Conservation (phyloP, 441 rosid genomes). For the Mallotus japonicus region DNA sequence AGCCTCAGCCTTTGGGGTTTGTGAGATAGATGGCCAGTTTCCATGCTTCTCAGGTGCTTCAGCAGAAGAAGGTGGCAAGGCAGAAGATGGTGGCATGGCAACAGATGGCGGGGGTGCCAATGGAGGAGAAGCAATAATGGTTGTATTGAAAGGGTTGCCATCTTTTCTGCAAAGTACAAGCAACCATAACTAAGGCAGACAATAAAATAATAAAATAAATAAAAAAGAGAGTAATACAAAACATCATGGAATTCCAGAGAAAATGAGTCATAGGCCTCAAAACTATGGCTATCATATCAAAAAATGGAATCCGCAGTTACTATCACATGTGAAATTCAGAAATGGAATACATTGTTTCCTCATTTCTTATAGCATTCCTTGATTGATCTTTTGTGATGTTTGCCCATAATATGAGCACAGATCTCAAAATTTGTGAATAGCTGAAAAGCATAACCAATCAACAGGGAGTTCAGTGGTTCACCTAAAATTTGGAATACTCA, state of each 20-base stretch:
- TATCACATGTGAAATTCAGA: not conserved
- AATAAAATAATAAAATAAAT: not conserved
- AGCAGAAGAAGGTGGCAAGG: constrained; percentile 46
- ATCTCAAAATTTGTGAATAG: not conserved
- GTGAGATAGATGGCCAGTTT: constrained; percentile 37
- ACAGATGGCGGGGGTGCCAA: constrained; percentile 38
- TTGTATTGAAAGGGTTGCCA: constrained; percentile 88
- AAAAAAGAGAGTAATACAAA: not conserved
- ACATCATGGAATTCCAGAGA: not conserved
- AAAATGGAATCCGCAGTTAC: constrained; percentile 1
- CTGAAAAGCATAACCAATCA: not conserved
- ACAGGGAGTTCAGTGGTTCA: constrained; percentile 25
- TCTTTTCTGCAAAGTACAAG: constrained; percentile 61
- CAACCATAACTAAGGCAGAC: constrained; percentile 10
- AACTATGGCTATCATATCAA: not conserved
- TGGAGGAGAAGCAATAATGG: constrained; percentile 62
- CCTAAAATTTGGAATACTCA: constrained; percentile 73
- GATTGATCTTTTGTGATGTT: not conserved
- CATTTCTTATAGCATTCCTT: not conserved
- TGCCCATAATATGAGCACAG: not conserved
- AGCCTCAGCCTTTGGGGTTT: constrained; percentile 34
- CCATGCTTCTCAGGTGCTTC: constrained; percentile 36
- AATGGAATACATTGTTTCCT: not conserved
- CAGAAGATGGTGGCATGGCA: constrained; percentile 37
- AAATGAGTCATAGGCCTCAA: not conserved